Conservation (phyloP, 176 grass and related monocot species). For the Rhynchospora tenuis region DNA sequence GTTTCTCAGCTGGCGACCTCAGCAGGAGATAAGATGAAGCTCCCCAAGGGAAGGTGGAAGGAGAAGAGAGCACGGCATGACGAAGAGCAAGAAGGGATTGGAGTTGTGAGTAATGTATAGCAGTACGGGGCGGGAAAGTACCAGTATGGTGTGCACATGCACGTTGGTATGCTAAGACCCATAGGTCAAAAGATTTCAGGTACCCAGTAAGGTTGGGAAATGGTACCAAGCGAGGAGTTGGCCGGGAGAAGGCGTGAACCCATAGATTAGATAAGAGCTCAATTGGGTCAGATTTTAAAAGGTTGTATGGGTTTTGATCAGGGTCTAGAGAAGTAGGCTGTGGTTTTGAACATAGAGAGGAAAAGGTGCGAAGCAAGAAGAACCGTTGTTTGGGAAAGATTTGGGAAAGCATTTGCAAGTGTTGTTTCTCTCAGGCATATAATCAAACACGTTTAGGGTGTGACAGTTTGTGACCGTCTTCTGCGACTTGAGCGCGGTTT, state of each 20-base stretch:
- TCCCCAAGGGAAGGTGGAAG: conserved; percentile 69
- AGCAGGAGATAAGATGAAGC: conserved; percentile 69
- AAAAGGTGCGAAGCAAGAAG: conserved; percentile 15
- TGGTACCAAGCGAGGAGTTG: conserved; percentile 4
- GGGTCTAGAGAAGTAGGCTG: background rate
- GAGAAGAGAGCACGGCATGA: conserved; percentile 35
- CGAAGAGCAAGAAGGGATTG: conserved; percentile 72
- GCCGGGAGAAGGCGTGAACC: conserved; percentile 63
- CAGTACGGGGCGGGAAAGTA: conserved; percentile 53
- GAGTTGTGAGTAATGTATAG: conserved; percentile 58
- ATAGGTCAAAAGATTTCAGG: conserved; percentile 74
- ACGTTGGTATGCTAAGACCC: conserved; percentile 88
- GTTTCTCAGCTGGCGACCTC: conserved; percentile 56
- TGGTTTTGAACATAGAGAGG: conserved; percentile 21
- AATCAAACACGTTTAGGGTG: conserved; percentile 36
- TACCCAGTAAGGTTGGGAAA: conserved; percentile 90
- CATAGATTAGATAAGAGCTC: conserved; percentile 66
- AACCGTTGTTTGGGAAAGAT: background rate
- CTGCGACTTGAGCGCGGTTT: background rate
- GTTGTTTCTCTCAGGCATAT: conserved; percentile 24
- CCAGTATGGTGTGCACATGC: conserved; percentile 78
- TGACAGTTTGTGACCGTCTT: background rate
- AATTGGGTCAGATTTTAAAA: conserved; percentile 76
- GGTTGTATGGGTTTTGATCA: conserved; percentile 53
- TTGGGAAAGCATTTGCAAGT: background rate